Evolutionary conservation across 2,329 filamentous ascomycete species (phyloP).

Genomic region (Huntiella moniliformis): DNA sequence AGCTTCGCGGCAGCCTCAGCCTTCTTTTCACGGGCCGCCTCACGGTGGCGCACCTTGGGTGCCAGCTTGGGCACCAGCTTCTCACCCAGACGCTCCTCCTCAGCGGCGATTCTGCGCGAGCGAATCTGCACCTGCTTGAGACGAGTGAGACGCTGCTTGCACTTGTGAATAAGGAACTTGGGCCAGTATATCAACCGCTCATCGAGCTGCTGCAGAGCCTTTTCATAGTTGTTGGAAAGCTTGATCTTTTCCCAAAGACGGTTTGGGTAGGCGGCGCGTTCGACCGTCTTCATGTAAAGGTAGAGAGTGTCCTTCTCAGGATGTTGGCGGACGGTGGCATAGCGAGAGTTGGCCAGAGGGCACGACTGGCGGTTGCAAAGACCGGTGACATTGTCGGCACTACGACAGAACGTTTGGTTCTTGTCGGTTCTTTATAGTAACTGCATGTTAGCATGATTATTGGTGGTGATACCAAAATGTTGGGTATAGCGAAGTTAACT

Average conservation of each 20-base stretch:
- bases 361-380: conserved; percentile 77
- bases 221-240: conserved; percentile 74
- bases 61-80: conserved; percentile 73
- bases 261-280: conserved; percentile 69
- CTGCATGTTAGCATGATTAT: not conserved
- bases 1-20: conserved; percentile 76
- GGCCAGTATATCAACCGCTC: conserved; percentile 80
- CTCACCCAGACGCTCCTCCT: conserved; percentile 80
- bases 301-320: conserved; percentile 69
- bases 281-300: conserved; percentile 90
- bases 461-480: not conserved
- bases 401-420: conserved; percentile 83
- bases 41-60: conserved; percentile 66
- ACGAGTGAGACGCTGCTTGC: conserved; percentile 86
- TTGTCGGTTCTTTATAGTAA: conserved; percentile 48
- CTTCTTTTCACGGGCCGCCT: conserved; percentile 58
- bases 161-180: conserved; percentile 83
- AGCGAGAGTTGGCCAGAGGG: conserved; percentile 76
- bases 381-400: conserved; percentile 75
- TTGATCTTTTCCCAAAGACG: conserved; percentile 93
- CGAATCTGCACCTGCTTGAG: conserved; percentile 79
- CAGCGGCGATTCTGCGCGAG: conserved; percentile 62
- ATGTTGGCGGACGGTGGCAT: conserved; percentile 77
- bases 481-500: conserved; percentile 14
- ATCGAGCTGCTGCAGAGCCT: conserved; percentile 76